phyloP scores from a whole-genome alignment of 805 yeast genomes.

The Schizosaccharomyces octosporus region DNA sequence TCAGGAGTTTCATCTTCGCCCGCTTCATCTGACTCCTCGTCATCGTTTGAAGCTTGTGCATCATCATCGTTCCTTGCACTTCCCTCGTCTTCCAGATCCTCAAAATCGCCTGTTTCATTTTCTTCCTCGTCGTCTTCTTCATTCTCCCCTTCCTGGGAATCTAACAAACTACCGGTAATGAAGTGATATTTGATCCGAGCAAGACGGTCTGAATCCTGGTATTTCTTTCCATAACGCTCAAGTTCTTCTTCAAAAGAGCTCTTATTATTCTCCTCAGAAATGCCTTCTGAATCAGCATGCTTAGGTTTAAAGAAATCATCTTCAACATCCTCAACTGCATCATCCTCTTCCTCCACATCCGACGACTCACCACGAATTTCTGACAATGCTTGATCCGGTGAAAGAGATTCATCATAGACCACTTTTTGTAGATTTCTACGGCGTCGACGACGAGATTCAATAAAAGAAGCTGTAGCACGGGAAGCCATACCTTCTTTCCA shows the following conservation, averaged over 20 bases:
- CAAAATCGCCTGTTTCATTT: constrained; percentile 20
- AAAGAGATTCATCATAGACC: constrained; percentile 50
- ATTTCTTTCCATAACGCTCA: not conserved
- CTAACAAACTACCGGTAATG: constrained; percentile 6
- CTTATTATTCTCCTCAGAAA: not conserved
- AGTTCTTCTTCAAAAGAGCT: not conserved
- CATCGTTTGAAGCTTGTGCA: constrained; percentile 13
- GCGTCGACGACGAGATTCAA: constrained; percentile 7
- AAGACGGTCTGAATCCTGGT: constrained; percentile 44
- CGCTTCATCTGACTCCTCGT: constrained; percentile 15
- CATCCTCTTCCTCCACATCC: constrained; percentile 15
- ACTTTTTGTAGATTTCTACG: constrained; percentile 56
- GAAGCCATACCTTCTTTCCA: constrained; percentile 15
- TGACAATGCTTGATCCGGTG: constrained; percentile 43
- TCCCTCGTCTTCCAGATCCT: constrained; percentile 30
- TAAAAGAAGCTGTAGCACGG: constrained; percentile 29
- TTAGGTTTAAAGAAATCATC: constrained; percentile 11
- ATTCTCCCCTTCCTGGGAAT: constrained; percentile 8
- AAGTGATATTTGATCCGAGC: constrained; percentile 18
- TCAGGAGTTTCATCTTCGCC: constrained; percentile 14
- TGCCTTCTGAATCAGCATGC: constrained; percentile 9
- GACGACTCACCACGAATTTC: not conserved
- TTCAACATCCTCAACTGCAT: constrained; percentile 20
- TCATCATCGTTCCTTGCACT: constrained; percentile 16
- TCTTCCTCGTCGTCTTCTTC: constrained; percentile 10